Evolutionary conservation across 257 asterid genomes (phyloP).

Genomic region (Ophiorrhiza pumila): DNA sequence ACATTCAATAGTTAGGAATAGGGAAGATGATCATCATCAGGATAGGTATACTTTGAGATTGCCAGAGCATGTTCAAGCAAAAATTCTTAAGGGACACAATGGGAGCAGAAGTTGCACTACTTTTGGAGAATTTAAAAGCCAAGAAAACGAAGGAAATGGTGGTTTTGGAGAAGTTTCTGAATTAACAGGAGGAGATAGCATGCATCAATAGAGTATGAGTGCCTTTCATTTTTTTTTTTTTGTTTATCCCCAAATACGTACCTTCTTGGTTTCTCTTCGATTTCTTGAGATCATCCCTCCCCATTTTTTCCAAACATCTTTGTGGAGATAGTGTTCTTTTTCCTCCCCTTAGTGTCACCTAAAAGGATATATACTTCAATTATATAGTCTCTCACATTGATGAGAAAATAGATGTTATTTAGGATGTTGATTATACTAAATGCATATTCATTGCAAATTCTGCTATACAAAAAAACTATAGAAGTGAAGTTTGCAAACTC

Average conservation of each 20-base stretch:
- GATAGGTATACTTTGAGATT: slow-evolving; percentile 67
- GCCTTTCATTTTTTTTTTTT: background rate
- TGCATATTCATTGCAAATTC: background rate
- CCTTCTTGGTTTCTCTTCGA: no score
- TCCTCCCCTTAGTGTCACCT: no score
- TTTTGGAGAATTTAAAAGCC: slow-evolving; percentile 46
- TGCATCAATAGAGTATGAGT: slow-evolving; percentile 27
- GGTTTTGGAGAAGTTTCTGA: slow-evolving; percentile 39
- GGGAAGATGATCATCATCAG: slow-evolving; percentile 31
- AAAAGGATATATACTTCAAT: background rate
- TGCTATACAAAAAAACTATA: background rate
- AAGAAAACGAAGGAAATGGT: slow-evolving; percentile 13
- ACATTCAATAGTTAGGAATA: slow-evolving; percentile 48
- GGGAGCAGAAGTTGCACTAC: slow-evolving; percentile 54
- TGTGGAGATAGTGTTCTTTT: background rate
- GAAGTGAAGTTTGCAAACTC: background rate
- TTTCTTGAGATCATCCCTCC: no score
- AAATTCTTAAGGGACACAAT: slow-evolving; percentile 49
- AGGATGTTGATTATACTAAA: background rate
- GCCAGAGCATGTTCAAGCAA: slow-evolving; percentile 58
- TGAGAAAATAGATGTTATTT: background rate
- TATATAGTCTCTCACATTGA: background rate
- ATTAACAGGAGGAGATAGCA: slow-evolving; percentile 17
- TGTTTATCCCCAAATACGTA: no score
- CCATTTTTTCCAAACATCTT: background rate